These are phyloP conservation scores for Suillus spraguei DNA, from an alignment of 768 basidiomycete species.

Conservation along the genomic window DNA sequence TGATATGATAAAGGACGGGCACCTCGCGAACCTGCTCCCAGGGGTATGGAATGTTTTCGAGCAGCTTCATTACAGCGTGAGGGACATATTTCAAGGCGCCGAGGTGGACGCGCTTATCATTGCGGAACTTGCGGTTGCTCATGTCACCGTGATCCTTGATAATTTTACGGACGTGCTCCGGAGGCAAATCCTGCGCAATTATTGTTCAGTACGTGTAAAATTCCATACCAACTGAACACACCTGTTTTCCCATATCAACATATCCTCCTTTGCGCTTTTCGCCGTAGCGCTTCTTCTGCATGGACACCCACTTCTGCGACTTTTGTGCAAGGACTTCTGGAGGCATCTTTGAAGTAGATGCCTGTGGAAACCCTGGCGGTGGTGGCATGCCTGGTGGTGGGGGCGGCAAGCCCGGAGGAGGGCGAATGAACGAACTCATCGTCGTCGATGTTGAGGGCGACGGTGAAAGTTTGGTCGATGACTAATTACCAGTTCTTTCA, in stretches of 20 bases:
- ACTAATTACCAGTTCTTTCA: constrained; percentile 22
- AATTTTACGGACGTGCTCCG: constrained; percentile 98
- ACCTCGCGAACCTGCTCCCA: constrained; percentile 99
- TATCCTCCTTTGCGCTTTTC: constrained; percentile 89
- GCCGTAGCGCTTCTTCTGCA: constrained; percentile 91
- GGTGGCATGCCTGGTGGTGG: constrained; percentile 46
- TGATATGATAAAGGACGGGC: constrained; percentile 97
- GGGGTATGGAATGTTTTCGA: constrained; percentile 97
- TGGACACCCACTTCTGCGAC: constrained; percentile 93
- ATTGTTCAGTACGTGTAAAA: constrained; percentile 13
- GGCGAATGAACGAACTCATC: constrained; percentile 37
- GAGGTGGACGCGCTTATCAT: constrained; percentile 98
- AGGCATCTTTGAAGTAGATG: constrained; percentile 47
- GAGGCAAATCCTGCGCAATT: constrained; percentile 77
- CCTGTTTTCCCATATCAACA: constrained; percentile 93
- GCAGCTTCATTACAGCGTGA: constrained; percentile 97
- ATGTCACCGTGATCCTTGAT: constrained; percentile 99
- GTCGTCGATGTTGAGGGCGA: constrained; percentile 33
- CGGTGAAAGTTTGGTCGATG: constrained; percentile 26
- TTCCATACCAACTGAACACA: constrained; percentile 36
- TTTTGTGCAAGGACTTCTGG: constrained; percentile 84
- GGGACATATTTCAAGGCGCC: constrained; percentile 98
- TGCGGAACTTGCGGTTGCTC: constrained; percentile 98
- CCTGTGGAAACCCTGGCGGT: constrained; percentile 33
- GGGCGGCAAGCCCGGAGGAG: constrained; percentile 35